Base-by-base conservation (phyloP, 805 yeast species). In the Kodamaea fukazawae region DNA sequence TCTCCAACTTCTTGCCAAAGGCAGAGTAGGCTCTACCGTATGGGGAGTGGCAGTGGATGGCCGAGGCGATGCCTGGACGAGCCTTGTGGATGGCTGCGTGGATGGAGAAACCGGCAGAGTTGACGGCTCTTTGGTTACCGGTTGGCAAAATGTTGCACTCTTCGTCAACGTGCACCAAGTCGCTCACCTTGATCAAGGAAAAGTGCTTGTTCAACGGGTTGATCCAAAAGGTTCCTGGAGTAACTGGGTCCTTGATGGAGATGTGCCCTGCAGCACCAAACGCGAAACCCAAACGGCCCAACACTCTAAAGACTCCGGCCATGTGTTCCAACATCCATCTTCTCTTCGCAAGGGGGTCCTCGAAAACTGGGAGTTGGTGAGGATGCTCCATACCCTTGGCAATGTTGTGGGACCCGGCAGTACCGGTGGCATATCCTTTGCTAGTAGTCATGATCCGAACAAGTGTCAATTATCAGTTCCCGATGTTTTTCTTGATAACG, bases 221-320 rank as follows among this genome's bases (percentile, higher is more conserved):
- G 58, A 87, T 85, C 96, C 96, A 87, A 59, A 87, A 87, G 3
- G 91, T 84, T 33, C 70, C 58, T n/a, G 83, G 83, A 47, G 82
- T 79, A 32, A 84, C 79, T 3, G 96, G 96, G 54, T 87, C 96
- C 50, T 93, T 74, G 9, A 87, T 74, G 7, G 93, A 83, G 42
- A 87, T 86, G 57, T 87, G 96, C 15, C 96, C 96, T 0, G 95
- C 88, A 14, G 79, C 60, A 11, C 95, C 96, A 58, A 85, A 88
- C 12, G 80, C 70, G 60, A 65, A 86, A 12, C 86, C 87, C 49
- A 76, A 78, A 54, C 95, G 73, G n/a, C 86, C 89, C 58, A 87
- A 85, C 1, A 83, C 75, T 45, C 95, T 73, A 67, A 86, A 86
- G 1, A 91, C 90, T 25, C 82, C 93, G 1, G 95, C 95, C 82